A percentile compares a stretch with the other conserved stretches of the same genome.
Conservation (phyloP, 352 stramenopile species). For the Phytophthora vignae region DNA sequence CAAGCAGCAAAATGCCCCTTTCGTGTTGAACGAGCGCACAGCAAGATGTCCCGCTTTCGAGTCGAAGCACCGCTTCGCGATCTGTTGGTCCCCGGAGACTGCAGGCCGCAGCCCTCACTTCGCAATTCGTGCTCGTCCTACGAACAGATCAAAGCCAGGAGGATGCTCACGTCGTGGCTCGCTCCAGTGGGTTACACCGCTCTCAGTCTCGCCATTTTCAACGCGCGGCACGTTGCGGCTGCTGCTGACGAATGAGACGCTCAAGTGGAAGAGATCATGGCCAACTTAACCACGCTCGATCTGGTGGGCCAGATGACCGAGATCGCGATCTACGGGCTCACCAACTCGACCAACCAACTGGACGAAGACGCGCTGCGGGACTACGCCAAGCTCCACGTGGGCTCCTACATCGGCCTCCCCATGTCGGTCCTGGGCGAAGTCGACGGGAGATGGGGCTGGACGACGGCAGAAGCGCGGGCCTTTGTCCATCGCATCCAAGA, state of each 20-base stretch:
- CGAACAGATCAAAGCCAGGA: slow-evolving; percentile 17
- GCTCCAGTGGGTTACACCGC: slow-evolving; percentile 26
- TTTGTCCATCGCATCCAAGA: background rate
- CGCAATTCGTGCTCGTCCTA: slow-evolving; percentile 29
- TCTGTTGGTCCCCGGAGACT: too few species aligned
- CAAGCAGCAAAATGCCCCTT: too few species aligned
- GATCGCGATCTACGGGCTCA: slow-evolving; percentile 70
- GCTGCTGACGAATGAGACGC: slow-evolving; percentile 31
- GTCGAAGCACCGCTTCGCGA: too few species aligned
- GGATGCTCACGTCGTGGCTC: slow-evolving; percentile 38
- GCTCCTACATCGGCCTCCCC: slow-evolving; percentile 84
- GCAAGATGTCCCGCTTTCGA: too few species aligned
- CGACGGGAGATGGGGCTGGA: background rate
- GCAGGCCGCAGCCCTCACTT: slow-evolving; percentile 15
- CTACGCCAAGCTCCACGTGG: slow-evolving; percentile 73
- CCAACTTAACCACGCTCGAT: slow-evolving; percentile 23
- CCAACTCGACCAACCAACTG: slow-evolving; percentile 51
- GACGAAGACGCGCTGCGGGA: slow-evolving; percentile 53
- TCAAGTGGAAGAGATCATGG: slow-evolving; percentile 23
- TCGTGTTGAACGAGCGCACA: too few species aligned
- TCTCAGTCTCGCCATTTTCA: slow-evolving; percentile 24
- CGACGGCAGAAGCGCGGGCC: background rate
- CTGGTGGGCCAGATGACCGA: slow-evolving; percentile 88
- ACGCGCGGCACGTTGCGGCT: background rate
- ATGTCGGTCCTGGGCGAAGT: background rate